Evolutionary conservation across 2,329 filamentous ascomycete genomes (phyloP), one percentile per base, ranked within the genome.

Genomic region (Paracoccidioides brasiliensis): DNA sequence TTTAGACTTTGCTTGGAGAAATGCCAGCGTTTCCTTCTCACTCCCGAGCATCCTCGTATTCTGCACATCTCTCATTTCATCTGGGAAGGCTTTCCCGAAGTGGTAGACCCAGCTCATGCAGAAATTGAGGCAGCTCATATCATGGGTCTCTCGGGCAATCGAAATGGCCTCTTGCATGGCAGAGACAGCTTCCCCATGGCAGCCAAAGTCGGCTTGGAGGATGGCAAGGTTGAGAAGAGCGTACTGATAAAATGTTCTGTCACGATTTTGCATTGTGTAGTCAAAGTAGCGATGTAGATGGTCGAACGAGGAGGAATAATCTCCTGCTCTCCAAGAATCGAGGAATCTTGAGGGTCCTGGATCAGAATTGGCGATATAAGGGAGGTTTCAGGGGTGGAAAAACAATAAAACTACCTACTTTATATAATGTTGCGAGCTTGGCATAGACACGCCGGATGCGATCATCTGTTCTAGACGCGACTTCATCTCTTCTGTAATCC

Each of bases 51-150:
- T 83, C 56, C 82, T 88, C 63, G 80, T 83, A 42, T 85, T 83
- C 59, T 84, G 85, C 5, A 86, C 76, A 53, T 83, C 80, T 51
- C 77, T 80, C 61, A 90, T 82, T n/a, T 89, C 78, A 54, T 82
- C 78, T 0, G 90, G 87, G 63, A 91, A 90, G 0, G 87, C 83
- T 64, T 89, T 88, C n/a, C 85, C 86, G 63, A 96, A 94, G 66
- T 96, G 89, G 64, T 94, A 94, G 2, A 97, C 77, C 93, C 93
- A 98, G 66, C 90, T 95, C 58, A 98, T 80, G 37, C 90, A 88
- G 71, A 95, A 97, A 69, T 96, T 97, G 56, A 98, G 78, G 66
- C 93, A 97, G 3, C 81, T 84, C 76, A 89, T 88, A 66, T 98
- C 93, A 61, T 90, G 85, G 62, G 94, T 95, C 69, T 97, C 93